These are phyloP conservation scores for Cadophora luteo-olivacea DNA, from an alignment of 2,329 filamentous ascomycete genomes.

Conservation along the genomic window DNA sequence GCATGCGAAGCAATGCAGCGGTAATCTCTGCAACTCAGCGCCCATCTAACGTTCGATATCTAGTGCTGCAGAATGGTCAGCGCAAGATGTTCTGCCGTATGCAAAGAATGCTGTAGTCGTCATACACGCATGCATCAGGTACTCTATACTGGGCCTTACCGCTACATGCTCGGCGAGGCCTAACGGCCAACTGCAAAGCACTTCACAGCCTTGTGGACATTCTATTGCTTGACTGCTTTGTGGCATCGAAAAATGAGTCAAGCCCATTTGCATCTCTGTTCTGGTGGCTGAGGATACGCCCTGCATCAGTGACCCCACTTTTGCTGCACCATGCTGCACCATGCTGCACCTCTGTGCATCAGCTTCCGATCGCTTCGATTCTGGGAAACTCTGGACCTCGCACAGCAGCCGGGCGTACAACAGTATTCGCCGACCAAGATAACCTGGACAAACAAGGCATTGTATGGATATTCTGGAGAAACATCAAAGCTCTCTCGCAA, in stretches of 20 bases:
- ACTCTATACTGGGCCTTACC: slow-evolving; percentile 10
- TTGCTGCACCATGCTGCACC: not conserved
- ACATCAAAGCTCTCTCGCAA: slow-evolving; percentile 4
- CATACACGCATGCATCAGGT: slow-evolving; percentile 10
- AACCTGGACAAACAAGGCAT: not conserved
- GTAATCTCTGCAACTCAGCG: slow-evolving; percentile 7
- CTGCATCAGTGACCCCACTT: not conserved
- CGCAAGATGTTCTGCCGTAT: not conserved
- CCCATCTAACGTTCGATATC: not conserved
- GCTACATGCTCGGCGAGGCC: not conserved
- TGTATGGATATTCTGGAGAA: not conserved
- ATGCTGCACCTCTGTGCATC: slow-evolving; percentile 3
- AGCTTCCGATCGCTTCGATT: not conserved
- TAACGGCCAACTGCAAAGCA: not conserved
- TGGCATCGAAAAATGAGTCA: not conserved
- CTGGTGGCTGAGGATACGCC: slow-evolving; percentile 1
- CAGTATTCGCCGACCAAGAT: not conserved
- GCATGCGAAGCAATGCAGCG: not conserved
- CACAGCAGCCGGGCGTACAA: slow-evolving; percentile 1
- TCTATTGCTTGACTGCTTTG: not conserved
- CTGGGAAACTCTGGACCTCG: not conserved
- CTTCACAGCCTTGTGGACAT: not conserved
- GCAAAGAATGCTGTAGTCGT: slow-evolving; percentile 11
- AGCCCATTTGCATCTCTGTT: not conserved
- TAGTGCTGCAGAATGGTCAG: not conserved